phyloP scores from a whole-genome alignment of 2,329 filamentous ascomycete genomes.

The Huntiella bhutanensis region DNA sequence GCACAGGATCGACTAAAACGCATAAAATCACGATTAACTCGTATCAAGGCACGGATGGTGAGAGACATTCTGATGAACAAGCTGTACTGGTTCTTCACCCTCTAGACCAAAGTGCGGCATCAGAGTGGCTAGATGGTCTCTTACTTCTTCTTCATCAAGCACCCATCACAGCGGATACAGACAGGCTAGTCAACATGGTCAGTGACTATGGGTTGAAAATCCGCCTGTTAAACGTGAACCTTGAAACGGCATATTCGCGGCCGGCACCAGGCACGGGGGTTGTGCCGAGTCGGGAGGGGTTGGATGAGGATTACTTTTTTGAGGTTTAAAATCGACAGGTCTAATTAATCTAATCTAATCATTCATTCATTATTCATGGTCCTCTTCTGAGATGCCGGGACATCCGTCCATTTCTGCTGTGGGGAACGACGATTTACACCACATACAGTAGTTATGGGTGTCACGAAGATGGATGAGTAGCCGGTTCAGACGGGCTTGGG shows the following conservation, averaged over 20 bases:
- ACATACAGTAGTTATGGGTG: slow-evolving; percentile 74
- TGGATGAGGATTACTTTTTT: slow-evolving; percentile 91
- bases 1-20: slow-evolving; percentile 21
- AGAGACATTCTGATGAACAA: slow-evolving; percentile 37
- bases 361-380: slow-evolving; percentile 33
- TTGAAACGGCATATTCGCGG: slow-evolving; percentile 56
- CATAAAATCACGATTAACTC: slow-evolving; percentile 90
- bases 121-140: slow-evolving; percentile 90
- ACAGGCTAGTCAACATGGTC: slow-evolving; percentile 69
- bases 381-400: slow-evolving; percentile 72
- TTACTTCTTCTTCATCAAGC: slow-evolving; percentile 89
- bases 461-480: slow-evolving; percentile 52
- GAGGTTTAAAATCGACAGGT: slow-evolving; percentile 28
- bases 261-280: slow-evolving; percentile 49
- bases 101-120: slow-evolving; percentile 60
- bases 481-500: slow-evolving; percentile 44
- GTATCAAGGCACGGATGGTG: slow-evolving; percentile 27
- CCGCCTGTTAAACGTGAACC: slow-evolving; percentile 71
- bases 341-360: not conserved
- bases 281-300: slow-evolving; percentile 62
- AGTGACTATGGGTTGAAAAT: slow-evolving; percentile 87
- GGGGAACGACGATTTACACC: slow-evolving; percentile 75
- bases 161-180: slow-evolving; percentile 92
- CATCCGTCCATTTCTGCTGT: slow-evolving; percentile 66
- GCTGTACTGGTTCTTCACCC: slow-evolving; percentile 71